Conservation (phyloP, 1,139 yeast species). For the Geotrichum klebahnii region DNA sequence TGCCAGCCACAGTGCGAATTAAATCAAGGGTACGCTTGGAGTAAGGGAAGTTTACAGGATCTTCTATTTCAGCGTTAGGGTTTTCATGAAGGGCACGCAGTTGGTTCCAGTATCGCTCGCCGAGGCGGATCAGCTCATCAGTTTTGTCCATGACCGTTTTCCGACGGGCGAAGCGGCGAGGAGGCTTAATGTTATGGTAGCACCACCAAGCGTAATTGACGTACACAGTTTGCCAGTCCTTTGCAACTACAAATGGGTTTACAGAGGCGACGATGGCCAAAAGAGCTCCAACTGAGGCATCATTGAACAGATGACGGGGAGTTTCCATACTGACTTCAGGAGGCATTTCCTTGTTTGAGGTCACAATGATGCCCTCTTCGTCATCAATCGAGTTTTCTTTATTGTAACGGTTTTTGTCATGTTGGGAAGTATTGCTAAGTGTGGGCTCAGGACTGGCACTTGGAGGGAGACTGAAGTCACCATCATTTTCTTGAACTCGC, state of each 20-base stretch:
- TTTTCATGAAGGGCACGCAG: neutral
- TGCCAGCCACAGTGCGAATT: conserved; percentile 2
- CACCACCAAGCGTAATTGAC: conserved; percentile 12
- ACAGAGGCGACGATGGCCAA: neutral
- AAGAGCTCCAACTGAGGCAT: conserved; percentile 3
- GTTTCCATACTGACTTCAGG: neutral
- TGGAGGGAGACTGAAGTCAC: neutral
- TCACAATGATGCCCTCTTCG: neutral
- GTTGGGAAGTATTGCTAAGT: too few species aligned
- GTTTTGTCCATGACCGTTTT: conserved; percentile 4
- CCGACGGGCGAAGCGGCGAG: conserved; percentile 4
- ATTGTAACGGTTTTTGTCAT: neutral
- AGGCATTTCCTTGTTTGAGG: conserved; percentile 2
- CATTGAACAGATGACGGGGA: conserved; percentile 6
- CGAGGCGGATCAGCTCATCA: conserved; percentile 1
- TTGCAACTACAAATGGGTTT: neutral
- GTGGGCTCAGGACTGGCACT: neutral
- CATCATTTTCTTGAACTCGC: neutral
- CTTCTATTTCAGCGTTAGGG: neutral
- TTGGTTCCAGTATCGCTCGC: conserved; percentile 1
- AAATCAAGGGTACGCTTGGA: conserved; percentile 2
- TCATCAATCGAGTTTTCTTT: neutral
- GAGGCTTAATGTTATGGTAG: conserved; percentile 7
- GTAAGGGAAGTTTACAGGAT: conserved; percentile 2
- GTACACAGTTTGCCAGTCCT: conserved; percentile 1